Base-by-base conservation (phyloP, 2,329 filamentous ascomycete genomes). In the Sporothrix inflata region DNA sequence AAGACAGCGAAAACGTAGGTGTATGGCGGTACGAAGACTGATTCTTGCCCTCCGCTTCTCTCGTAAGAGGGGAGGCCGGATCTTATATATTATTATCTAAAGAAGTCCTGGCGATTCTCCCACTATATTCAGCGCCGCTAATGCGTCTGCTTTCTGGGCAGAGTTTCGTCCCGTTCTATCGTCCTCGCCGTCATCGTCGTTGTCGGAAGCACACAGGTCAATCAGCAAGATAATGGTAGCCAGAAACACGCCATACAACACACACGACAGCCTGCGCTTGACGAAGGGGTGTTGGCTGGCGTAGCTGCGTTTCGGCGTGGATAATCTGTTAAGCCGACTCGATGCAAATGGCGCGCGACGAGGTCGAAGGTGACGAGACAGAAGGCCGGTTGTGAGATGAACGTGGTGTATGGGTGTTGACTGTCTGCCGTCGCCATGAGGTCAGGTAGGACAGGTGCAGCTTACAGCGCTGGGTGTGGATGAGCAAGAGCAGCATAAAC, bases 391-490 rank as follows among this genome's bases (percentile, higher is more conserved):
- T 16, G 12, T 24, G 19, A n/a, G n/a, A n/a, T n/a, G n/a, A n/a
- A n/a, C n/a, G n/a, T n/a, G n/a, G n/a, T n/a, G n/a, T n/a, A n/a
- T n/a, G n/a, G n/a, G n/a, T n/a, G 40, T 8, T 7, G 1, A n/a
- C 60, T 1, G 71, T 57, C 14, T 69, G 49, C 14, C 63, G 40
- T 4, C 70, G 55, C 57, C 70, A 72, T 1, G 53, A 65, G 12
- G 68, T 66, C 1, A 84, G 80, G 72, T 81, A 83, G 7, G 79
- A 77, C 1, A 80, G 79, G 70, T 84, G 82, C 3, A 84, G 74
- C 8, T 80, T 79, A 66, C 81, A 82, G 4, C 82, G 71, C 71
- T 83, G 81, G 74, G 79, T 79, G 16, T 79, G 77, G 14, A 84
- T 73, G 12, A 78, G 78, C 71, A 81, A 79, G 49, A 82, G 79